Evolutionary conservation across 345 rosid species (phyloP), one percentile per base, ranked within the genome.

Genomic region (Eucalyptus fibrosa): DNA sequence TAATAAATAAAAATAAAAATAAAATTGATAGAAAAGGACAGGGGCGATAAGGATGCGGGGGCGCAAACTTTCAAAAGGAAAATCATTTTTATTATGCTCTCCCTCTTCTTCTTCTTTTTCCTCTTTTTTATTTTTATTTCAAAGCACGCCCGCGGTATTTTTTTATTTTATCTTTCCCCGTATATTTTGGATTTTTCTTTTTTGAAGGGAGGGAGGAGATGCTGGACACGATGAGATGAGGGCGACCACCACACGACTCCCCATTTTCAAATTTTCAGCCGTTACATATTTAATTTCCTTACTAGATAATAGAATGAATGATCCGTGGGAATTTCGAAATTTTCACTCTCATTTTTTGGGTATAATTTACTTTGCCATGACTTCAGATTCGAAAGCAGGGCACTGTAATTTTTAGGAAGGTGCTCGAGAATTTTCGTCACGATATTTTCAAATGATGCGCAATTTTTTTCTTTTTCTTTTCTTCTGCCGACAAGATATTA

Each of bases 351-450:
- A 30, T 28, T 28, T 59, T 59, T 12, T 59, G 3, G 16, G 32
- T 6, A 30, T 28, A 12, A 12, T 62, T 62, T 62, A 28, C 32
- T 5, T 28, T 28, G 4, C 30, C 28, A 24, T 56, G 5, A 18
- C 62, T 24, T 24, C 6, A 24, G 7, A 0, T 24, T 24, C 6
- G 0, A 56, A 56, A 56, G 7, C 0, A 0, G 7, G 30, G 62
- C 13, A 10, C 2, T 11, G 30, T 56, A 10, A 56, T 56, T 24
- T 24, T 5, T 56, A 0, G 30, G 62, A 1, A 24, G 30, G 14
- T 56, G 11, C 11, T 53, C 5, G 15, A 60, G 8, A 6, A 28
- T 6, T 60, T 30, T 30, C 17, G 0, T 13, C 59, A 12, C 9
- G 17, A 2, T 1, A 62, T 30, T 62, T 30, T 62, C 2, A 21